Conservation (phyloP, 2,329 filamentous ascomycete genomes). For the Colletotrichum trifolii region DNA sequence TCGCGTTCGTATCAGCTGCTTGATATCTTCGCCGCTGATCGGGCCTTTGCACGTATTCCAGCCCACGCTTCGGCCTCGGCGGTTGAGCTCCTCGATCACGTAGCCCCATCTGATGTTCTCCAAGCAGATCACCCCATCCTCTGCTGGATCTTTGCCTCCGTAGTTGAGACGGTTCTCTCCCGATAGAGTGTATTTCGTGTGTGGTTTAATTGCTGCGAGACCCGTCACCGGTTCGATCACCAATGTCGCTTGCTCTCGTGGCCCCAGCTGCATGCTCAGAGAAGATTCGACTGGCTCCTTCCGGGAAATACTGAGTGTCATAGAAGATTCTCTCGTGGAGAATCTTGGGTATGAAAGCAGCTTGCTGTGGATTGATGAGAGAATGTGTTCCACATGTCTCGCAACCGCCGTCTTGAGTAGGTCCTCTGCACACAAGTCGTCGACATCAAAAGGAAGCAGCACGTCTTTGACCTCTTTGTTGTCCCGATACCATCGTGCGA, state of each 20-base stretch:
- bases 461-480: conserved; percentile 77
- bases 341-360: conserved; percentile 72
- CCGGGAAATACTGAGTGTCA: conserved; percentile 68
- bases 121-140: conserved; percentile 67
- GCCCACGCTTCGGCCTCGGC: conserved; percentile 69
- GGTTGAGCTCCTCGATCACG: conserved; percentile 70
- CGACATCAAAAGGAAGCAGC: conserved; percentile 74
- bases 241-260: conserved; percentile 68
- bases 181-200: conserved; percentile 64
- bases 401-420: conserved; percentile 81
- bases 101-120: conserved; percentile 72
- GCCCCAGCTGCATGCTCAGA: conserved; percentile 76
- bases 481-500: conserved; percentile 85
- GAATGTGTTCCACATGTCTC: conserved; percentile 77
- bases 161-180: conserved; percentile 74
- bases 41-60: conserved; percentile 68
- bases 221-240: conserved; percentile 83
- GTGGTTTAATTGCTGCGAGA: conserved; percentile 76
- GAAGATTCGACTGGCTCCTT: conserved; percentile 74
- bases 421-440: conserved; percentile 76
- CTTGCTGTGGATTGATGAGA: conserved; percentile 73
- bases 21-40: conserved; percentile 64
- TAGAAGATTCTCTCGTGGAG: conserved; percentile 65
- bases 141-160: conserved; percentile 62
- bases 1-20: conserved; percentile 70